Conservation (phyloP, 805 yeast genomes). For the Hermanozyma aechmeae region DNA sequence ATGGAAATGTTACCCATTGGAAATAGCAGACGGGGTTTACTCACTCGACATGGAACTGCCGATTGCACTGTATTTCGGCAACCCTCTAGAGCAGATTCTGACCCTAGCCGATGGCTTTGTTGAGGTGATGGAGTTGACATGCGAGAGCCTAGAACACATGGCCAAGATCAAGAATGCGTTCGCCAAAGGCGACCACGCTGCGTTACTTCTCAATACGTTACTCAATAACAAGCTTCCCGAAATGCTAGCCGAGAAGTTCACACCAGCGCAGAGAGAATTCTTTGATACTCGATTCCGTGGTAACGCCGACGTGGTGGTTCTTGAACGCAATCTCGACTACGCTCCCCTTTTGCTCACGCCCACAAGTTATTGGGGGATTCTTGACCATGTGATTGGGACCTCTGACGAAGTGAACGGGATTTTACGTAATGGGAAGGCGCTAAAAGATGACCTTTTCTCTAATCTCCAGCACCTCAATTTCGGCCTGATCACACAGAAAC, state of each 20-base stretch:
- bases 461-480: conserved; percentile 61
- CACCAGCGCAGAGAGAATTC: conserved; percentile 28
- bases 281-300: conserved; percentile 26
- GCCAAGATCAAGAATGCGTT: conserved; percentile 45
- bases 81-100: conserved; percentile 38
- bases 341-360: conserved; percentile 67
- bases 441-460: conserved; percentile 41
- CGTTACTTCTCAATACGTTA: conserved; percentile 34
- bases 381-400: conserved; percentile 61
- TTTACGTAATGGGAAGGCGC: conserved; percentile 8
- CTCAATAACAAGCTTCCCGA: conserved; percentile 26
- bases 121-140: conserved; percentile 31
- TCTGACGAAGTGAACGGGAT: conserved; percentile 19
- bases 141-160: conserved; percentile 6
- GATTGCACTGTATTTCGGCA: conserved; percentile 32
- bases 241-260: conserved; percentile 23
- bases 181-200: conserved; percentile 52
- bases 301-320: conserved; percentile 62
- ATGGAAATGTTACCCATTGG: no score
- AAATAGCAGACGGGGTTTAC: conserved; percentile 32
- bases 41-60: conserved; percentile 29
- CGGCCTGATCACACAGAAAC: conserved; percentile 63
- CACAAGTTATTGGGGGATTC: conserved; percentile 71
- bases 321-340: conserved; percentile 73
- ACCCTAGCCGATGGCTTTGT: conserved; percentile 42